Evolutionary conservation across 1,284 basidiomycete genomes (phyloP).

Genomic region (Salmacisia buchloeana): DNA sequence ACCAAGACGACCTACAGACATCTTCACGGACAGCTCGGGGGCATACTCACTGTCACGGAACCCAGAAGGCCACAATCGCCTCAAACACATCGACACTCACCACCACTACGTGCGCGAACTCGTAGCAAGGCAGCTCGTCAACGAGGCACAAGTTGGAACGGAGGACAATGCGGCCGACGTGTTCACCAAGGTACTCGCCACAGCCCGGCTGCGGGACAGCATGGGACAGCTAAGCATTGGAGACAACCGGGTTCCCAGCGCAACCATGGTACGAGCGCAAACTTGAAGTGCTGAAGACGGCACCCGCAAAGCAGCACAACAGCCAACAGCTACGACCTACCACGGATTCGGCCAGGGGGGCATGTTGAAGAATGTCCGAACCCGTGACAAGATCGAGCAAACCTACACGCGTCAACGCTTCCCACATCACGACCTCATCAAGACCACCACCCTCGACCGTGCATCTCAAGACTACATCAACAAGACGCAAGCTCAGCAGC

Average conservation of each 20-base stretch:
- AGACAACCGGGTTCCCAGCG: background rate
- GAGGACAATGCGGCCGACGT: slow-evolving; percentile 9
- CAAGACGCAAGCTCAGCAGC: no score
- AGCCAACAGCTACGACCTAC: no score
- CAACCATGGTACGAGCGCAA: no score
- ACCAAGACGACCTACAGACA: background rate
- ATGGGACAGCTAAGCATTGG: background rate
- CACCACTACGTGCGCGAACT: slow-evolving; percentile 5
- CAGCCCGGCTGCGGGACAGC: background rate
- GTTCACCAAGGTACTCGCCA: slow-evolving; percentile 4
- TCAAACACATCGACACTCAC: slow-evolving; percentile 8
- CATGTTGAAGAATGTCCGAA: no score
- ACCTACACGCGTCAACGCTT: no score
- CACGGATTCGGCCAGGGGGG: no score
- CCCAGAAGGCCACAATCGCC: background rate
- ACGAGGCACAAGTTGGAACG: background rate
- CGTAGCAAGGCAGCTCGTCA: background rate
- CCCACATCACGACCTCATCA: no score
- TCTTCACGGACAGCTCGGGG: slow-evolving; percentile 3
- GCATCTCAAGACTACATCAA: no score
- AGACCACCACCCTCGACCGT: no score
- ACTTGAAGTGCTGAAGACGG: no score
- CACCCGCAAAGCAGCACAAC: no score
- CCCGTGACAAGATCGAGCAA: no score
- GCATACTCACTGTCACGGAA: background rate